These are phyloP conservation scores for Erysiphe pulchra DNA, from an alignment of 2,329 filamentous ascomycete genomes.

Conservation along the genomic window DNA sequence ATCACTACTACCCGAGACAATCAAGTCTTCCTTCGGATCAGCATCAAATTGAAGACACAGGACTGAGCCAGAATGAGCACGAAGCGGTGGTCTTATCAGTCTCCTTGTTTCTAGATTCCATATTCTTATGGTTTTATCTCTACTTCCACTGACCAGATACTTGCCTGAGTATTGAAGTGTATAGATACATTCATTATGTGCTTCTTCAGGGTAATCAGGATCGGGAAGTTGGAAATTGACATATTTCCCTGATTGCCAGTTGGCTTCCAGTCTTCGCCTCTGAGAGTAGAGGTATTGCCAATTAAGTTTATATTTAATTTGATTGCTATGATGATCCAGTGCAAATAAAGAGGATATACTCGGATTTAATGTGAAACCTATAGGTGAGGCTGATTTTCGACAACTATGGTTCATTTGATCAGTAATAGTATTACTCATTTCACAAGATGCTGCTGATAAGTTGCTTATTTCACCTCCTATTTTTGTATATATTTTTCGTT, in stretches of 20 bases:
- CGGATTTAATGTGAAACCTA: slow-evolving; percentile 1
- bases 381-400: slow-evolving; percentile 2
- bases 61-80: slow-evolving; percentile 64
- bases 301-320: slow-evolving; percentile 38
- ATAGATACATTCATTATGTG: slow-evolving; percentile 82
- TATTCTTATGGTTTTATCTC: slow-evolving; percentile 65
- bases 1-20: slow-evolving; percentile 91
- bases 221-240: slow-evolving; percentile 80
- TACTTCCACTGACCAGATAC: slow-evolving; percentile 77
- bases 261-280: slow-evolving; percentile 59
- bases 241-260: slow-evolving; percentile 68
- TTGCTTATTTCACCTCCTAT: background rate
- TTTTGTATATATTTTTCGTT: slow-evolving; percentile 3
- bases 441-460: background rate
- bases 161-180: slow-evolving; percentile 71
- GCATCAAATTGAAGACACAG: slow-evolving; percentile 90
- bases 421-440: background rate
- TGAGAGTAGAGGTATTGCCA: slow-evolving; percentile 90
- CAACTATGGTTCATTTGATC: background rate
- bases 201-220: slow-evolving; percentile 52
- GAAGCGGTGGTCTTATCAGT: slow-evolving; percentile 45
- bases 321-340: slow-evolving; percentile 20
- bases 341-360: slow-evolving; percentile 16
- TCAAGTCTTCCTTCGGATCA: slow-evolving; percentile 60
- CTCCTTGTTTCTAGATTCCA: slow-evolving; percentile 73